phyloP scores from a whole-genome alignment of 768 basidiomycete species.

The Pulveroboletus sp. region DNA sequence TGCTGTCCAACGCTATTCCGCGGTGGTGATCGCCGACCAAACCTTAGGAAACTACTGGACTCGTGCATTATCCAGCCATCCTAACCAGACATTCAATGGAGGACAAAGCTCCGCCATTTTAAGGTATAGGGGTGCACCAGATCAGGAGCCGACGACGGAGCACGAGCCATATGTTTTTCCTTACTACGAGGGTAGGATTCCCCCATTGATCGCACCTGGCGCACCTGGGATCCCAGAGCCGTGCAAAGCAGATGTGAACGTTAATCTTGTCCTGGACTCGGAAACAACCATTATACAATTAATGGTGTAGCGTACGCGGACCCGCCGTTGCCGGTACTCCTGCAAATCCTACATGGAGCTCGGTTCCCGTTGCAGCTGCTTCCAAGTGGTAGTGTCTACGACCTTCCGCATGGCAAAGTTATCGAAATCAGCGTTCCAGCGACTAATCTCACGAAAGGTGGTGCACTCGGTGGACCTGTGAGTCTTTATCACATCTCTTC shows the following conservation, averaged over 20 bases:
- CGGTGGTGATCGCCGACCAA: slow-evolving; percentile 41
- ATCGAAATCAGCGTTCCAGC: slow-evolving; percentile 21
- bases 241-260: slow-evolving; percentile 25
- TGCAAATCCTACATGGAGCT: slow-evolving; percentile 24
- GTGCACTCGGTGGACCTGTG: slow-evolving; percentile 31
- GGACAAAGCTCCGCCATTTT: slow-evolving; percentile 19
- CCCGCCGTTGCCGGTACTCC: slow-evolving; percentile 18
- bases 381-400: slow-evolving; percentile 15
- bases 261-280: slow-evolving; percentile 15
- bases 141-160: slow-evolving; percentile 29
- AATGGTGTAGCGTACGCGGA: slow-evolving; percentile 5
- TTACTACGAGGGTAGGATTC: slow-evolving; percentile 18
- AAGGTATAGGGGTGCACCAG: slow-evolving; percentile 21
- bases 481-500: slow-evolving; percentile 2
- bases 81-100: slow-evolving; percentile 35
- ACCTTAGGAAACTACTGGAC: slow-evolving; percentile 42
- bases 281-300: background rate
- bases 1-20: slow-evolving; percentile 46
- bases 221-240: slow-evolving; percentile 20
- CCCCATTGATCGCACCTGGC: slow-evolving; percentile 18
- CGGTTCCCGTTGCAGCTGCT: slow-evolving; percentile 8
- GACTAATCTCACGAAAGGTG: slow-evolving; percentile 12
- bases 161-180: slow-evolving; percentile 3
- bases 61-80: slow-evolving; percentile 1
- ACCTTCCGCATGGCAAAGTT: slow-evolving; percentile 11